Percentiles rank a stretch among this genome's conserved stretches.
phyloP scores from a whole-genome alignment of 345 rosid species.

The Arabidopsis arenosa region DNA sequence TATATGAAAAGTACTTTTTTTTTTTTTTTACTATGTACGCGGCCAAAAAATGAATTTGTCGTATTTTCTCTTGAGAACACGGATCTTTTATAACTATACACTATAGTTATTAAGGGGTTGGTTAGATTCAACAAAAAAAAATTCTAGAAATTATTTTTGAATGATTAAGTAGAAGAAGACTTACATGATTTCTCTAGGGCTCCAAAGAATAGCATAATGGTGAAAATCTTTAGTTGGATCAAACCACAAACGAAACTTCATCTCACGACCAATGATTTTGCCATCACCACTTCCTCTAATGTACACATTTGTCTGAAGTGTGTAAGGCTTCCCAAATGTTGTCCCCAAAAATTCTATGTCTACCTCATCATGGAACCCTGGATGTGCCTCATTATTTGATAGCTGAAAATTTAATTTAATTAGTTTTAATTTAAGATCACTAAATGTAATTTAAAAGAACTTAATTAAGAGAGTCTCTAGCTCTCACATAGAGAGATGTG shows the following conservation, averaged over 20 bases:
- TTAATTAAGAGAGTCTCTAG: slow-evolving; percentile 13
- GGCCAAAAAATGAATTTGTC: slow-evolving; percentile 1
- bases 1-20: background rate
- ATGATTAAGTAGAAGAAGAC: slow-evolving; percentile 33
- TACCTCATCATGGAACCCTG: slow-evolving; percentile 91
- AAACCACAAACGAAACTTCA: slow-evolving; percentile 94
- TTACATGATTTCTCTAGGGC: slow-evolving; percentile 93
- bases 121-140: background rate
- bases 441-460: background rate
- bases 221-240: slow-evolving; percentile 88
- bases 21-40: slow-evolving; percentile 5
- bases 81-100: background rate
- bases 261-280: slow-evolving; percentile 85
- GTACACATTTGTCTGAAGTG: slow-evolving; percentile 95
- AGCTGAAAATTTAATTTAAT: slow-evolving; percentile 53
- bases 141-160: background rate
- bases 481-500: slow-evolving; percentile 87
- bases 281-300: slow-evolving; percentile 97
- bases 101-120: background rate
- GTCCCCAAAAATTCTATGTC: slow-evolving; percentile 97
- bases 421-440: slow-evolving; percentile 1
- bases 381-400: slow-evolving; percentile 88
- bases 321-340: slow-evolving; percentile 89
- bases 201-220: slow-evolving; percentile 92
- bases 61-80: background rate